Evolutionary conservation across 768 basidiomycete species (phyloP), one percentile per base, ranked within the genome.

Genomic region (Crassisporium funariophilum): DNA sequence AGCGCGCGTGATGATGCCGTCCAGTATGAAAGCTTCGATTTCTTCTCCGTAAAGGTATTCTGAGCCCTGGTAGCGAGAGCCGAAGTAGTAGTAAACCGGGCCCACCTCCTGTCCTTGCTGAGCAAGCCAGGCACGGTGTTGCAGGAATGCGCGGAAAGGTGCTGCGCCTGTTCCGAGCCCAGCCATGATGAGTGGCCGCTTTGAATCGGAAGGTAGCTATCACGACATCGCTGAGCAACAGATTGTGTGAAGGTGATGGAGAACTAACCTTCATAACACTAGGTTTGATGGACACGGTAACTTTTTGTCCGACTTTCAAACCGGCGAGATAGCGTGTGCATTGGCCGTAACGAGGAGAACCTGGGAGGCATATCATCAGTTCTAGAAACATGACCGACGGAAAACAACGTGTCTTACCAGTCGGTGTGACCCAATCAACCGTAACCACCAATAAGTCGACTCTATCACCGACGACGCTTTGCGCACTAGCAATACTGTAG

Each of bases 141-240:
- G 97, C 50, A 98, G 83, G 80, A 98, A 99, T 5, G 97, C 97
- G 47, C 97, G 91, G 88, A 99, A 99, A 17, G 97, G 97, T 9
- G 97, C 97, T 7, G 94, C 97, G 46, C 95, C 97, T 3, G 97
- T 99, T 39, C 97, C 97, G 22, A 99, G 84, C 54, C 97, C 97
- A 24, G 95, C 93, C 91, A 99, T 94, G 69, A 98, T 95, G 68
- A 99, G 77, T 29, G 97, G 97, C 62, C 95, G 94, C 36, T 75
- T 79, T 62, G 84, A 75, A 61, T 83, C 78, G 0, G 88, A 87
- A 43, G 97, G 97, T 4, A 98, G 75, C 89, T 93, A 54, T 34
- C 38, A 7, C 33, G 24, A 11, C 20, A 24, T 24, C 9, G 21
- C 23, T 22, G 8, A 36, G 22, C 5, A 47, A 13, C 34, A 43